These are phyloP conservation scores for Fragaria iinumae DNA, from an alignment of 306 rosid genomes.

Conservation along the genomic window DNA sequence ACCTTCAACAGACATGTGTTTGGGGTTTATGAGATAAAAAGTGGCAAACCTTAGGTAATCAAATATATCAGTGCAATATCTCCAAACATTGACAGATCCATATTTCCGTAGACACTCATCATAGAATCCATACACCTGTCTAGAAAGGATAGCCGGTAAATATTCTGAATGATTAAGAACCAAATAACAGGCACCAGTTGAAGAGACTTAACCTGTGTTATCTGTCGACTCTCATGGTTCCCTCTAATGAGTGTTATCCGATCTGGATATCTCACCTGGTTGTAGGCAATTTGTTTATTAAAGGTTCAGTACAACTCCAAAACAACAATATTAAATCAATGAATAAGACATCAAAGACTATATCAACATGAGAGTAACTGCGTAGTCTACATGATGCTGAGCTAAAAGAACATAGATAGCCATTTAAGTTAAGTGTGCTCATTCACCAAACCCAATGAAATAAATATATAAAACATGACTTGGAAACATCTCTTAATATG, in stretches of 20 bases:
- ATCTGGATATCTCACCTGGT: slow-evolving; percentile 98
- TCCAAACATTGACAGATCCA: slow-evolving; percentile 99
- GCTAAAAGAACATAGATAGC: background rate
- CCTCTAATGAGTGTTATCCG: slow-evolving; percentile 99
- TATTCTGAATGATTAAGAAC: slow-evolving; percentile 21
- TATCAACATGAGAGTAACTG: slow-evolving; percentile 9
- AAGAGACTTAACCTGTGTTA: slow-evolving; percentile 79
- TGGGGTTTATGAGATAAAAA: slow-evolving; percentile 2
- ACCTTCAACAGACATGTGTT: slow-evolving; percentile 7
- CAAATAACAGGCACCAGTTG: slow-evolving; percentile 9
- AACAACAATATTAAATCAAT: background rate
- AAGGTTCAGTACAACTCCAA: slow-evolving; percentile 5
- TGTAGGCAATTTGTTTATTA: background rate
- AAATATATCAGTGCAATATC: slow-evolving; percentile 97
- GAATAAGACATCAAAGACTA: slow-evolving; percentile 4
- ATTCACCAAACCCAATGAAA: background rate
- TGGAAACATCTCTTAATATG: background rate
- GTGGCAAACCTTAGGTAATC: slow-evolving; percentile 83
- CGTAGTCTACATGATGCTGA: background rate
- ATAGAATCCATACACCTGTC: slow-evolving; percentile 99
- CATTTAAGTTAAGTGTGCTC: background rate
- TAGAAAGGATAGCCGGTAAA: slow-evolving; percentile 38
- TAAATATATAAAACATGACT: background rate
- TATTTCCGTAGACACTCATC: slow-evolving; percentile 99
- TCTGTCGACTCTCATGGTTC: slow-evolving; percentile 98